Conservation (phyloP, 148 eudicot genomes). For the Diospyros lotus region DNA sequence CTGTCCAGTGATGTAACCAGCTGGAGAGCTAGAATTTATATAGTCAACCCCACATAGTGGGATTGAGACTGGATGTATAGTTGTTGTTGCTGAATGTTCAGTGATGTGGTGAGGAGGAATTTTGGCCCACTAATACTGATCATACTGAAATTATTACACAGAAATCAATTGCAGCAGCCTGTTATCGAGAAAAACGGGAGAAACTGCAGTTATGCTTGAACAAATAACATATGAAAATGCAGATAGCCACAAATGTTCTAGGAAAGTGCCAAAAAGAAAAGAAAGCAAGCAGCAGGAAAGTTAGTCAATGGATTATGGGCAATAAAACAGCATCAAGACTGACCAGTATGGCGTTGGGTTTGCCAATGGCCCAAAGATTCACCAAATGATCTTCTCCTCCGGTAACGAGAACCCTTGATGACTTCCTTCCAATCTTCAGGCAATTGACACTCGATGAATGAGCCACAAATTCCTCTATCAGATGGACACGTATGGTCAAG, state of each 20-base stretch:
- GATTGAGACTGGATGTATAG: too few relatives aligned
- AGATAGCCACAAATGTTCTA: too few relatives aligned
- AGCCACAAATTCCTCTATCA: slow-evolving; percentile 95
- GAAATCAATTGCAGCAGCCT: slow-evolving; percentile 10
- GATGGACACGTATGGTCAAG: slow-evolving; percentile 34
- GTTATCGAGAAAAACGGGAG: not conserved
- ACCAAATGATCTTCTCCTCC: slow-evolving; percentile 99
- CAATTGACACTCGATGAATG: slow-evolving; percentile 88
- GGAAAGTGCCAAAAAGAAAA: not conserved
- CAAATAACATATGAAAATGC: not conserved
- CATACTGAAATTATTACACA: not conserved
- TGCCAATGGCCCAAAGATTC: slow-evolving; percentile 98
- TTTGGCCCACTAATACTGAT: not conserved
- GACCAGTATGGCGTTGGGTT: slow-evolving; percentile 93
- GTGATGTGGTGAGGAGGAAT: too few relatives aligned
- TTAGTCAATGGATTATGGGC: not conserved
- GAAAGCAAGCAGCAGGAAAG: not conserved
- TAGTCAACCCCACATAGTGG: too few relatives aligned
- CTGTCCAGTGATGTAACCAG: too few relatives aligned
- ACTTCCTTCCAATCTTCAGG: slow-evolving; percentile 89
- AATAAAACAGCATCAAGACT: slow-evolving; percentile 22
- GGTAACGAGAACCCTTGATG: slow-evolving; percentile 90
- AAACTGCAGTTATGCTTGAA: not conserved
- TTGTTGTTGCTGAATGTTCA: too few relatives aligned
- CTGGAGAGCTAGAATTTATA: too few relatives aligned